Evolutionary conservation across 805 yeast species (phyloP).

Genomic region (Candida nemodendra): DNA sequence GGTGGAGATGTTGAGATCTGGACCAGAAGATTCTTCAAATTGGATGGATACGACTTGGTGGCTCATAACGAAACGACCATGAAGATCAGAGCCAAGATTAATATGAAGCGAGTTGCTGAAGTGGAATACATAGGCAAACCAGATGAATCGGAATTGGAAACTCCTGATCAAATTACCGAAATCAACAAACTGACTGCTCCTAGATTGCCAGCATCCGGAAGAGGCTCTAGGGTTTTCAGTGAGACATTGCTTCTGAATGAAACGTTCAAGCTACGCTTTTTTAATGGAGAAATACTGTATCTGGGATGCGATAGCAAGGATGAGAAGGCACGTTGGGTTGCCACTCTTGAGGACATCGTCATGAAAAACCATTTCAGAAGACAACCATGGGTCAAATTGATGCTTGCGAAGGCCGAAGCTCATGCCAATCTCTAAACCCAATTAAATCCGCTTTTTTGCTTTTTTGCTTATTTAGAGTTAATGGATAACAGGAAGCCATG

Average conservation of each 20-base stretch:
- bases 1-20: slow-evolving; percentile 85
- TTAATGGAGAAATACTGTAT: slow-evolving; percentile 77
- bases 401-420: slow-evolving; percentile 19
- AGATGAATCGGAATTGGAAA: slow-evolving; percentile 22
- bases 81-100: slow-evolving; percentile 73
- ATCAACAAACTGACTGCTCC: slow-evolving; percentile 22
- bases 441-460: too few species aligned
- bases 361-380: slow-evolving; percentile 32
- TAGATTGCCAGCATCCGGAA: slow-evolving; percentile 6
- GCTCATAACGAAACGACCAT: slow-evolving; percentile 73
- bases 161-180: slow-evolving; percentile 17
- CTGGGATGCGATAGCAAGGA: slow-evolving; percentile 76
- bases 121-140: slow-evolving; percentile 44
- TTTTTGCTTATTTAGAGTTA: too few species aligned
- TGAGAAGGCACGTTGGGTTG: slow-evolving; percentile 67
- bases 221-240: slow-evolving; percentile 55
- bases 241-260: slow-evolving; percentile 69
- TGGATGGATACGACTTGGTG: slow-evolving; percentile 67
- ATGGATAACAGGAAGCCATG: too few species aligned
- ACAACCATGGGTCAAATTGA: slow-evolving; percentile 37
- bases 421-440: neutral
- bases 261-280: slow-evolving; percentile 71
- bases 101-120: slow-evolving; percentile 63
- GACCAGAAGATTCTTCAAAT: slow-evolving; percentile 71
- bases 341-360: slow-evolving; percentile 53